Percentiles rank a stretch among this genome's conserved stretches.
Evolutionary conservation across 768 basidiomycete genomes (phyloP).

Genomic region (Tulasnella sp.): DNA sequence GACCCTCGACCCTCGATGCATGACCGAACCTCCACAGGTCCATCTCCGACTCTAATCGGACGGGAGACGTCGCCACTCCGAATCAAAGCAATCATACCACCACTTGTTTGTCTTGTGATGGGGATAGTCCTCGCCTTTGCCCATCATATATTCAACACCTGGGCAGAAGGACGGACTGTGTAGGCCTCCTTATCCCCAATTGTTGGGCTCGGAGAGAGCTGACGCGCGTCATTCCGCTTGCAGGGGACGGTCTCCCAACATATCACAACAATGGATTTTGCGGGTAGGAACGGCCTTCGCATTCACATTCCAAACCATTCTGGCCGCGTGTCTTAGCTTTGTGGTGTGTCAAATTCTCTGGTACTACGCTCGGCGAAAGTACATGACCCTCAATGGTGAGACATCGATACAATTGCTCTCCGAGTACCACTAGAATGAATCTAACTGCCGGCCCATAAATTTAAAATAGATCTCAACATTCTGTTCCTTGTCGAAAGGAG

Average conservation of each 20-base stretch:
- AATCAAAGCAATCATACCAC: neutral
- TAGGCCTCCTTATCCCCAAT: neutral
- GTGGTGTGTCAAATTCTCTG: neutral
- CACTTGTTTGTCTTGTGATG: neutral
- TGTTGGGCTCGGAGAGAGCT: neutral
- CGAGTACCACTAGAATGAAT: too few species aligned
- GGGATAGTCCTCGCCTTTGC: neutral
- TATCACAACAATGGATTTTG: neutral
- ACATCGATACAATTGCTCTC: neutral
- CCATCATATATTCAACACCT: neutral
- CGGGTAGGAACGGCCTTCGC: neutral
- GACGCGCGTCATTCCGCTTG: neutral
- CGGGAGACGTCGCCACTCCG: neutral
- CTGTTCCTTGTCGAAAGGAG: neutral
- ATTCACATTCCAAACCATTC: neutral
- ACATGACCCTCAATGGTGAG: neutral
- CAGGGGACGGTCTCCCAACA: neutral
- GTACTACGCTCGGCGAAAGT: neutral
- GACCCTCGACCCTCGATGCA: neutral
- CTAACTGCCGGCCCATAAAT: neutral
- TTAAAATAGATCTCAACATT: neutral
- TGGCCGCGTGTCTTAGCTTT: neutral
- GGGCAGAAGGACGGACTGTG: neutral
- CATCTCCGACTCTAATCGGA: neutral
- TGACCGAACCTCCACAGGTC: neutral